Conservation (phyloP, 352 stramenopile species). For the Pythium oligandrum region DNA sequence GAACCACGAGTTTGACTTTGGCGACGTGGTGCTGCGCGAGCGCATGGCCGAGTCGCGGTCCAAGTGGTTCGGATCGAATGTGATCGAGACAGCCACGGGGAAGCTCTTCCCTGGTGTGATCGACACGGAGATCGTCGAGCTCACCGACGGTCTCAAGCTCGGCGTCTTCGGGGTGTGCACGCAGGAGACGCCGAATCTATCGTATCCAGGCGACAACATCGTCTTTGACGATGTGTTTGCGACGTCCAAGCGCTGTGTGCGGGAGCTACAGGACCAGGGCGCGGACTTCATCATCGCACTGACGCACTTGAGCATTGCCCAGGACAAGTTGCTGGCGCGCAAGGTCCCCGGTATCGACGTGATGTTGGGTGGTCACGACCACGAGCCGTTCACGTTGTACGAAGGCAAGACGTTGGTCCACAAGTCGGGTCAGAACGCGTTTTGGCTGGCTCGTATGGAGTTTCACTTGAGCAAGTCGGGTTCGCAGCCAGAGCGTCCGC, state of each 20-base stretch:
- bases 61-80: slow-evolving; percentile 77
- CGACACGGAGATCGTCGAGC: slow-evolving; percentile 43
- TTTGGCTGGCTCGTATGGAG: slow-evolving; percentile 82
- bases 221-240: slow-evolving; percentile 47
- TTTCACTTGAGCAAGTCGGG: slow-evolving; percentile 50
- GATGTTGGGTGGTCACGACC: slow-evolving; percentile 89
- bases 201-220: slow-evolving; percentile 31
- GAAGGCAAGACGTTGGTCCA: slow-evolving; percentile 82
- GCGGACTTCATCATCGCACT: slow-evolving; percentile 83
- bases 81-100: slow-evolving; percentile 33
- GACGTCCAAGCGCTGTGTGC: slow-evolving; percentile 49
- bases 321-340: slow-evolving; percentile 66
- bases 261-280: slow-evolving; percentile 46
- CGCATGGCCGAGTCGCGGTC: slow-evolving; percentile 55
- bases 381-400: slow-evolving; percentile 86
- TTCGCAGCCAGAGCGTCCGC: slow-evolving; percentile 33
- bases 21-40: slow-evolving; percentile 36
- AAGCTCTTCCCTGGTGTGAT: slow-evolving; percentile 34
- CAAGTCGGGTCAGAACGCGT: slow-evolving; percentile 87
- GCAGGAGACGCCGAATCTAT: slow-evolving; percentile 47
- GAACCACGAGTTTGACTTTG: slow-evolving; percentile 84
- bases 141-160: slow-evolving; percentile 49
- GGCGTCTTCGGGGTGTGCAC: slow-evolving; percentile 73
- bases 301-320: slow-evolving; percentile 75
- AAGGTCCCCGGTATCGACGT: slow-evolving; percentile 72